Base-by-base conservation (phyloP, 345 rosid species). In the Combretum micranthum region DNA sequence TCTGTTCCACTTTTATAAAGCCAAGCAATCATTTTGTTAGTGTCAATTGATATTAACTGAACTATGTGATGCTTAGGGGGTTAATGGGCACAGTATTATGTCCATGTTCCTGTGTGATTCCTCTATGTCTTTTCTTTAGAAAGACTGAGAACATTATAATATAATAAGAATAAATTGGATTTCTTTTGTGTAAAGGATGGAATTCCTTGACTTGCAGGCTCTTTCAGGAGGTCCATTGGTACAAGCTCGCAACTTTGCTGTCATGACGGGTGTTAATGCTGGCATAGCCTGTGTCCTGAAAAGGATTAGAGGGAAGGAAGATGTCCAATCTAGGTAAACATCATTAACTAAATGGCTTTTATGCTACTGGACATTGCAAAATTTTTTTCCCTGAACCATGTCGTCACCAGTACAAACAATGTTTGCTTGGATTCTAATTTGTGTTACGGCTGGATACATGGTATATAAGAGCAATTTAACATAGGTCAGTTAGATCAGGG, bases 201-300 rank as follows among this genome's bases (percentile, higher is more conserved):
- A 19, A 32, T 67, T 26, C 13, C 20, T 50, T 54, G 45, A 14
- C 16, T 50, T 50, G 50, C 82, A 92, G 98, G 96, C 93, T 59
- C 73, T 92, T 43, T 72, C 86, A 15, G 98, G 96, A 43, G 96
- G 98, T 42, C 98, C 98, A 1, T 76, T 84, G 76, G 68, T 80
- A 37, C 98, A 92, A 83, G 98, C 98, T 72, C 93, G 98, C 42
- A 92, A 92, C 55, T 88, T 92, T 66, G 98, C 98, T 13, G 93
- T 88, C 13, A 86, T 92, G 73, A 86, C 98, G 1, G 93, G 98
- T 48, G 94, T 84, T 17, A 92, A 88, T 83, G 93, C 98, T 19
- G 98, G 98, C 54, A 84, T 92, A 20, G 71, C 96, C 47, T 81
- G 84, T 56, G 77, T 88, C 16, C 80, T 92, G 95, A 88, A 76